These are phyloP conservation scores for Candida methanosorbosa DNA, from an alignment of 805 yeast species.

Conservation along the genomic window DNA sequence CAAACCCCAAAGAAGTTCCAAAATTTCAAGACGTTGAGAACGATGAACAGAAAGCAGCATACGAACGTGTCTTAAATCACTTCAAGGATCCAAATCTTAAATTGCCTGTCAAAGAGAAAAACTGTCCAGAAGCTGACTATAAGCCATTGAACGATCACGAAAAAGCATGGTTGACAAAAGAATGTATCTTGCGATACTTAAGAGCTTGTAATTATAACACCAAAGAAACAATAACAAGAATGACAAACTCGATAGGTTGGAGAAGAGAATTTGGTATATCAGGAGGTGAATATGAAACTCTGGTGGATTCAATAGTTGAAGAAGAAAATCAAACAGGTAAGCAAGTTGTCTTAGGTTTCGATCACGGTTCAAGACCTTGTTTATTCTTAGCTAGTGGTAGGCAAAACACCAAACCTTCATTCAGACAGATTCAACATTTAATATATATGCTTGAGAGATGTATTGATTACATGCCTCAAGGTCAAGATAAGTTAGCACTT, in stretches of 20 bases:
- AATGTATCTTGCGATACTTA: slow-evolving; percentile 80
- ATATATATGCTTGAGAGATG: slow-evolving; percentile 90
- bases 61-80: slow-evolving; percentile 47
- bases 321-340: slow-evolving; percentile 88
- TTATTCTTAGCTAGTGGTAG: slow-evolving; percentile 87
- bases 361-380: slow-evolving; percentile 87
- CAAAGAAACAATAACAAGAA: slow-evolving; percentile 59
- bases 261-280: slow-evolving; percentile 83
- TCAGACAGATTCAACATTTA: slow-evolving; percentile 86
- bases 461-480: slow-evolving; percentile 90
- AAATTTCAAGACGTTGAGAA: slow-evolving; percentile 40
- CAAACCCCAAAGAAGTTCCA: slow-evolving; percentile 39
- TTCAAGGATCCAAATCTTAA: slow-evolving; percentile 42
- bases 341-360: slow-evolving; percentile 83
- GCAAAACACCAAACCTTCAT: slow-evolving; percentile 89
- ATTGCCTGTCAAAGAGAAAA: slow-evolving; percentile 42
- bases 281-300: slow-evolving; percentile 35
- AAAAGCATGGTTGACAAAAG: slow-evolving; percentile 85
- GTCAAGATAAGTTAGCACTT: slow-evolving; percentile 88
- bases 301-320: slow-evolving; percentile 44
- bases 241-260: slow-evolving; percentile 79
- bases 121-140: slow-evolving; percentile 20
- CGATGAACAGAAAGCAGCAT: slow-evolving; percentile 49
- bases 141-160: slow-evolving; percentile 42
- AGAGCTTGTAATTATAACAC: slow-evolving; percentile 89